Conservation (phyloP, 768 basidiomycete species). For the Pisolithus marmoratus region DNA sequence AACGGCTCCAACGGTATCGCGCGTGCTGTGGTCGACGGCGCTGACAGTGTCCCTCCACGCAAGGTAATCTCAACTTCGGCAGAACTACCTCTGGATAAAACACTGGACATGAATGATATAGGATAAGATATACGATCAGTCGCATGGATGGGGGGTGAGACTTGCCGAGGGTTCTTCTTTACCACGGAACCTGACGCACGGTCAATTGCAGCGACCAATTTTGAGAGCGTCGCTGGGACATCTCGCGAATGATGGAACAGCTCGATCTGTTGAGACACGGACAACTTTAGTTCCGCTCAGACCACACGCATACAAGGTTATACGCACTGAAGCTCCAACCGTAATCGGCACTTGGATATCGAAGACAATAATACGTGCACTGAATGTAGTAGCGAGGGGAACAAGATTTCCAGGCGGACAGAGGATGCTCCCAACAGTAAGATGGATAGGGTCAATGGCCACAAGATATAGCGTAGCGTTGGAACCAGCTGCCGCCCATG, state of each 20-base stretch:
- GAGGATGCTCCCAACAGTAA: constrained; percentile 84
- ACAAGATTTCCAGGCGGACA: constrained; percentile 71
- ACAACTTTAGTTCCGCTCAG: neutral
- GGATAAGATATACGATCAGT: constrained; percentile 1
- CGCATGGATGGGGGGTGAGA: constrained; percentile 4
- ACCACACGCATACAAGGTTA: neutral
- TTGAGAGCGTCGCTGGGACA: constrained; percentile 83
- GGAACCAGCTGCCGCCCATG: constrained; percentile 88
- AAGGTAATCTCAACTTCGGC: constrained; percentile 84
- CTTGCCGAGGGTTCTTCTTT: constrained; percentile 78
- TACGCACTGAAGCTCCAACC: constrained; percentile 71
- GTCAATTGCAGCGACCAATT: constrained; percentile 75
- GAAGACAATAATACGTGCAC: constrained; percentile 88
- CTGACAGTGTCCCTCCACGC: constrained; percentile 49
- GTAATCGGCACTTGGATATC: constrained; percentile 89
- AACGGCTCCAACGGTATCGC: constrained; percentile 87
- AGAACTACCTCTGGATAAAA: constrained; percentile 77
- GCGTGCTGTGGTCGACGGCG: constrained; percentile 37
- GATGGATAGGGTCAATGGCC: constrained; percentile 77
- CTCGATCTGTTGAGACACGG: constrained; percentile 56
- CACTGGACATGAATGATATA: constrained; percentile 38
- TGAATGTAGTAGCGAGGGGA: constrained; percentile 72
- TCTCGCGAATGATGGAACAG: constrained; percentile 93
- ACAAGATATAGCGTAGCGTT: constrained; percentile 85
- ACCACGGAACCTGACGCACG: constrained; percentile 65